Evolutionary conservation across 768 basidiomycete genomes (phyloP).

Genomic region (Panaeolus papilionaceus): DNA sequence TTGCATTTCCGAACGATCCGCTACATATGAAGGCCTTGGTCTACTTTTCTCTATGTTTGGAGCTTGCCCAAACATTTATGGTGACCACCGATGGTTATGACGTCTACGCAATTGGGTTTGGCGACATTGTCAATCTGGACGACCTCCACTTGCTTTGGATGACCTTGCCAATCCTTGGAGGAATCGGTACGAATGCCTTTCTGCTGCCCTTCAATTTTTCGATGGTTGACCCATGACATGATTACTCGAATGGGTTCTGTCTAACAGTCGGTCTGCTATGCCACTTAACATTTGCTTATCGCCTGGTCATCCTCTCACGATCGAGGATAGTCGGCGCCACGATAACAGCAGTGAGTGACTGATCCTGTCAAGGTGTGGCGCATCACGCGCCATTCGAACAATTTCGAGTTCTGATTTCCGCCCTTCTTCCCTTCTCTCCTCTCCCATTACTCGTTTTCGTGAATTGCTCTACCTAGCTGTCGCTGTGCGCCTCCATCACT

Average conservation of each 20-base stretch:
- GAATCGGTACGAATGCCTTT: slow-evolving; percentile 27
- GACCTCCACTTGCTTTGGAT: slow-evolving; percentile 36
- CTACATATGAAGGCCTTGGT: slow-evolving; percentile 33
- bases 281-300: slow-evolving; percentile 38
- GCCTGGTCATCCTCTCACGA: slow-evolving; percentile 32
- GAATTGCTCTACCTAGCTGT: slow-evolving; percentile 22
- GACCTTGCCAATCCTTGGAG: slow-evolving; percentile 35
- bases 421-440: not conserved
- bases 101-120: slow-evolving; percentile 34
- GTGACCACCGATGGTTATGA: slow-evolving; percentile 33
- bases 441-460: not conserved
- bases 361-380: slow-evolving; percentile 22
- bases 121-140: slow-evolving; percentile 29
- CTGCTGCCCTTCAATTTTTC: slow-evolving; percentile 16
- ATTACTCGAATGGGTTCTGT: slow-evolving; percentile 1
- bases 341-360: slow-evolving; percentile 32
- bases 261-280: slow-evolving; percentile 31
- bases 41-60: slow-evolving; percentile 31
- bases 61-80: slow-evolving; percentile 37
- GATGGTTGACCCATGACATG: slow-evolving; percentile 9
- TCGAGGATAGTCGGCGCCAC: slow-evolving; percentile 28
- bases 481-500: slow-evolving; percentile 24
- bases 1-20: slow-evolving; percentile 37
- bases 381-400: slow-evolving; percentile 17
- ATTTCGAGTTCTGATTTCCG: not conserved